Base-by-base conservation (phyloP, 1,284 basidiomycete genomes). In the Tylopilus microsporus region DNA sequence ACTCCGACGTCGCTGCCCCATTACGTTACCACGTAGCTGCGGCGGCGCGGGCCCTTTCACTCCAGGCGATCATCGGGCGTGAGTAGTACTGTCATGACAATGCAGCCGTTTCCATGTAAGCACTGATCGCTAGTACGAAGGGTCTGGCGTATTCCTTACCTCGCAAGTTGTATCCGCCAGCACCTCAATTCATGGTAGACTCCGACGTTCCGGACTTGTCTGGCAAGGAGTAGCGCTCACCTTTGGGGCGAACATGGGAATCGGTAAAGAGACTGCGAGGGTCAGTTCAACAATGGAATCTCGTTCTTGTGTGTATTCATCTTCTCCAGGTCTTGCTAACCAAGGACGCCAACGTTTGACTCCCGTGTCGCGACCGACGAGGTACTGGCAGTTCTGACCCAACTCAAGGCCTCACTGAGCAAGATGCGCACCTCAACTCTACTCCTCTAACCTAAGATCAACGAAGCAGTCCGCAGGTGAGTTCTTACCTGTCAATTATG, bases 301-400 rank as follows among this genome's bases (percentile, higher is more conserved):
- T 6, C 49, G 7, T 41, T 7, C 39, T 39, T 39, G 5, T 41
- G 13, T 41, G 39, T 18, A 41, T 41, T 41, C 39, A 37, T 37
- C 36, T 21, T 7, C 16, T 1, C 9, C 49, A 80, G 77, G 77
- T 74, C 8, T 74, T 85, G 15, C 76, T 88, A 45, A 62, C 68
- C 9, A 78, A 79, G 56, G 81, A 84, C 42, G 85, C 85, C 8
- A 86, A 78, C 59, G 87, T 90, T 1, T 88, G 86, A 67, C 74
- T 89, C 61, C 83, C 82, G 3, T 77, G 77, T 21, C 76, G 87
- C n/a, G 79, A 73, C 62, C 0, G 62, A 75, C 25, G 25, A 25
- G 25, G 25, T 25, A 25, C 25, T 25, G 43, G 71, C 69, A 2
- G 81, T 84, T 3, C 82, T 88, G 47, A 65, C 70, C 19, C 74